These are phyloP conservation scores for Backusella sp. DNA, from an alignment of 192 early-diverging fungal species.

Conservation along the genomic window DNA sequence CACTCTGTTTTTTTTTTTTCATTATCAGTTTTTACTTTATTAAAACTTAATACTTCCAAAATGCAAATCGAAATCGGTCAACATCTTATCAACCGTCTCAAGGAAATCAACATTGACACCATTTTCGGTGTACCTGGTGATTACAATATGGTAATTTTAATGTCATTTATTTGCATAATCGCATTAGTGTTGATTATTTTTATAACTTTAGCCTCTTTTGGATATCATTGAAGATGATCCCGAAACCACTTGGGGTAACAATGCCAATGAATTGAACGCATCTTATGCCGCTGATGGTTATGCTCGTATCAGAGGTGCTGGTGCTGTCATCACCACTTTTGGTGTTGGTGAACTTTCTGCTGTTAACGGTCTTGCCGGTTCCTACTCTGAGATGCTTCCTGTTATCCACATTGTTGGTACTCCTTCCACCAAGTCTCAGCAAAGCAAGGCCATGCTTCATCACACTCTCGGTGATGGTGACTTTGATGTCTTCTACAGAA, in stretches of 20 bases:
- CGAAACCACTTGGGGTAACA: slow-evolving; percentile 40
- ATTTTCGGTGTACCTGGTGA: slow-evolving; percentile 50
- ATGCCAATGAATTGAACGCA: slow-evolving; percentile 41
- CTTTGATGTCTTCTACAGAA: slow-evolving; percentile 41
- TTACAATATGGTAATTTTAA: slow-evolving; percentile 39
- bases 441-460: slow-evolving; percentile 43
- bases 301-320: slow-evolving; percentile 42
- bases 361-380: slow-evolving; percentile 47
- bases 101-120: slow-evolving; percentile 41
- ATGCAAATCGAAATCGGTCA: slow-evolving; percentile 28
- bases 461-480: slow-evolving; percentile 52
- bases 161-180: background rate
- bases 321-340: slow-evolving; percentile 45
- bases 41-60: slow-evolving; percentile 4
- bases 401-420: slow-evolving; percentile 54
- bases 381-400: slow-evolving; percentile 46
- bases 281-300: slow-evolving; percentile 51
- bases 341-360: slow-evolving; percentile 46
- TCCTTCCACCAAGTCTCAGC: slow-evolving; percentile 44
- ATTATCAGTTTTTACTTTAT: slow-evolving; percentile 8
- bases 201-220: slow-evolving; percentile 16
- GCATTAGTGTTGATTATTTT: background rate
- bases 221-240: slow-evolving; percentile 35
- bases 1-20: background rate
- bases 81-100: slow-evolving; percentile 41